phyloP scores from a whole-genome alignment of 441 rosid genomes.

The Pelargonium australe region DNA sequence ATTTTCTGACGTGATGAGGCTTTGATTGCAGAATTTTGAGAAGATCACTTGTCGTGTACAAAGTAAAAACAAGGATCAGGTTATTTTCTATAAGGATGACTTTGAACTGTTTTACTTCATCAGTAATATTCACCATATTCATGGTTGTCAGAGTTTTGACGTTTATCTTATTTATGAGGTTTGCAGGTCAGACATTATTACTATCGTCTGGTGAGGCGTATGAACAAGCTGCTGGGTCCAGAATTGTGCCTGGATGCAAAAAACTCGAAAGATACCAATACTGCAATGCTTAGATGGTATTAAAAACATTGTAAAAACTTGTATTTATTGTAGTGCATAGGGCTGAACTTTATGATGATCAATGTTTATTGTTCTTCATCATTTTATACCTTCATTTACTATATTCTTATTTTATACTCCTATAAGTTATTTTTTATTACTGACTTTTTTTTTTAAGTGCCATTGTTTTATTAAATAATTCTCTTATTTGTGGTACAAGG shows the following conservation, averaged over 20 bases:
- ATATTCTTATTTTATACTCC: neutral
- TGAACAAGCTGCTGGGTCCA: constrained; percentile 95
- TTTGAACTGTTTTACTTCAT: constrained; percentile 13
- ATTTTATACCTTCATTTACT: neutral
- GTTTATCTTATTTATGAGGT: constrained; percentile 14
- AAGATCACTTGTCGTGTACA: constrained; percentile 92
- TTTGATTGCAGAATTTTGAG: constrained; percentile 75
- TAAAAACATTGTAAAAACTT: constrained; percentile 7
- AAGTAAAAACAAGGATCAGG: constrained; percentile 99
- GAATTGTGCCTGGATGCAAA: constrained; percentile 88
- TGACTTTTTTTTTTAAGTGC: neutral
- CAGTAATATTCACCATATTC: constrained; percentile 13
- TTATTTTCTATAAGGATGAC: constrained; percentile 25
- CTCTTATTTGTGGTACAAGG: constrained; percentile 40
- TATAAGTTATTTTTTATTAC: neutral
- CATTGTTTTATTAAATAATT: neutral
- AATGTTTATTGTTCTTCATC: neutral
- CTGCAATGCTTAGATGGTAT: constrained; percentile 99
- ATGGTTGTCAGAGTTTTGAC: constrained; percentile 19
- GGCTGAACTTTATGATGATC: neutral
- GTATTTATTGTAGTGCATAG: neutral
- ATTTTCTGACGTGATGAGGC: constrained; percentile 18
- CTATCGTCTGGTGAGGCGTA: constrained; percentile 91
- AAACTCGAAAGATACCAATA: constrained; percentile 92
- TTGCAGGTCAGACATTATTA: constrained; percentile 95